A percentile compares a stretch with the other conserved stretches of the same genome.
Evolutionary conservation across 352 stramenopile species (phyloP).

Genomic region (Pythium brachiatum): DNA sequence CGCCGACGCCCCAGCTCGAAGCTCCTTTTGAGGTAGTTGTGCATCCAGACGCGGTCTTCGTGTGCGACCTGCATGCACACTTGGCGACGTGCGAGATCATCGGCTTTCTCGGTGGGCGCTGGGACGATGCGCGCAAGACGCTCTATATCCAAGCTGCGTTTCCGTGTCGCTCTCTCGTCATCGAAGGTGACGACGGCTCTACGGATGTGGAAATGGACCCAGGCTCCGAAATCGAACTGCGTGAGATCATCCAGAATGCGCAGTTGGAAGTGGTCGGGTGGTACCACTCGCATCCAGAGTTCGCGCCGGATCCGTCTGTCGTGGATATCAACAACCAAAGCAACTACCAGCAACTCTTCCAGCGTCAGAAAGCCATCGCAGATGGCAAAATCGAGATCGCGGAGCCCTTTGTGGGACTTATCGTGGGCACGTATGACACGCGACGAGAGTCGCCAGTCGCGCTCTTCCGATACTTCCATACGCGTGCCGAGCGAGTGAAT

Average conservation of each 20-base stretch:
- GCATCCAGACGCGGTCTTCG: conserved; percentile 87
- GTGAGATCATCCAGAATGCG: conserved; percentile 87
- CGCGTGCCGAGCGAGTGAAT: conserved; percentile 65
- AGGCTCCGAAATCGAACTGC: conserved; percentile 87
- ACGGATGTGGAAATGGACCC: conserved; percentile 97
- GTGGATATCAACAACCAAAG: conserved; percentile 94
- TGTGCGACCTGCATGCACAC: conserved; percentile 92
- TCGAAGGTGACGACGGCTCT: conserved; percentile 86
- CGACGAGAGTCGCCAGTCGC: conserved; percentile 66
- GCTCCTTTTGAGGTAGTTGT: conserved; percentile 89
- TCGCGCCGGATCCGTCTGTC: conserved; percentile 90
- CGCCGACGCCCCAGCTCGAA: conserved; percentile 31
- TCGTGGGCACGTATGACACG: conserved; percentile 92
- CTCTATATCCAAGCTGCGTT: conserved; percentile 93
- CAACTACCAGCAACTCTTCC: conserved; percentile 92
- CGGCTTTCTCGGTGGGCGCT: conserved; percentile 91
- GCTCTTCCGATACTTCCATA: conserved; percentile 86
- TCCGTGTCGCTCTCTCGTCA: conserved; percentile 87
- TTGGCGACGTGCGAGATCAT: conserved; percentile 94
- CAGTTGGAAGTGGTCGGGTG: conserved; percentile 92
- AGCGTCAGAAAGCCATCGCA: conserved; percentile 30
- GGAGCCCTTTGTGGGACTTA: conserved; percentile 93
- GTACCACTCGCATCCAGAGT: conserved; percentile 95
- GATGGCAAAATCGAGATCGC: conserved; percentile 27
- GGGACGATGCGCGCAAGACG: conserved; percentile 72